A percentile compares a stretch with the other conserved stretches of the same genome.
Conservation (phyloP, 495 filamentous ascomycete species). For the Aspergillus leporis region DNA sequence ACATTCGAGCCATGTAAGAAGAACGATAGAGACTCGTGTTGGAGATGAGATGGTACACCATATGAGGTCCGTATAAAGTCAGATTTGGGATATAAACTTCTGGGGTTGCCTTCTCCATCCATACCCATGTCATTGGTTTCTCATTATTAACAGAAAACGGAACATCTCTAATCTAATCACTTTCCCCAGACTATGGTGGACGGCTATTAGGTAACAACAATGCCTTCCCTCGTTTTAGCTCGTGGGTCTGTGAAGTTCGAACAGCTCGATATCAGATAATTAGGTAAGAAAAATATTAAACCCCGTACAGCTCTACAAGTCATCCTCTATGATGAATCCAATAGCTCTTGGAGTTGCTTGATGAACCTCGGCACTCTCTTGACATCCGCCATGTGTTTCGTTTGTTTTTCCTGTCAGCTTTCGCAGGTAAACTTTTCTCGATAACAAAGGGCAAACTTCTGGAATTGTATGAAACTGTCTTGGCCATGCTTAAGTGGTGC, state of each 20-base stretch:
- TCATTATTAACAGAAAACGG: neutral
- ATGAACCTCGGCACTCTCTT: too few relatives aligned
- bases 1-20: too few relatives aligned
- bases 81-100: neutral
- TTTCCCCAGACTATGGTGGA: neutral
- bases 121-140: neutral
- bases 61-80: neutral
- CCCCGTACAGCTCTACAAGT: neutral
- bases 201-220: neutral
- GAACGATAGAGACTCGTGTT: too few relatives aligned
- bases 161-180: neutral
- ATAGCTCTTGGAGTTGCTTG: too few relatives aligned
- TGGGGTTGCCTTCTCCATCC: neutral
- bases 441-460: neutral
- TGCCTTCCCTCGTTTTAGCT: neutral
- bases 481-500: neutral
- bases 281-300: neutral
- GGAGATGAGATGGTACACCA: neutral
- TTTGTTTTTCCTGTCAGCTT: constrained; percentile 5
- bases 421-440: neutral
- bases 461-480: neutral
- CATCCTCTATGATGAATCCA: too few relatives aligned
- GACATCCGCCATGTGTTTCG: too few relatives aligned
- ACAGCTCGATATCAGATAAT: neutral
- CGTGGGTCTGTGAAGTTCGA: neutral